Evolutionary conservation across 371 early-diverging fungal genomes (phyloP).

Genomic region (Mortierella sp.): DNA sequence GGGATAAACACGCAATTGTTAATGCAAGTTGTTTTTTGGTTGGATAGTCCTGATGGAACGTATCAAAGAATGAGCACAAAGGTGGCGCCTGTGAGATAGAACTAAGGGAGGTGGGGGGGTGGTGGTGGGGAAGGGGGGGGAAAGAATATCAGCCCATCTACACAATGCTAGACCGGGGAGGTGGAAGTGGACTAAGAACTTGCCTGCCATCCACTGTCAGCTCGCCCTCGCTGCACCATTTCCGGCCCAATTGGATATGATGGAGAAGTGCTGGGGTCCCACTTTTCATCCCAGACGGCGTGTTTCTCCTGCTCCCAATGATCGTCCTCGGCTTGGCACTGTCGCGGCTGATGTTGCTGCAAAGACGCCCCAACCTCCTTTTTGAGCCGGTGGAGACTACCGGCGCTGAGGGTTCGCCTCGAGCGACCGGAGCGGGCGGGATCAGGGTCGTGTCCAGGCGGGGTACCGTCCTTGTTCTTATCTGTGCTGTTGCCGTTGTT

Average conservation of each 20-base stretch:
- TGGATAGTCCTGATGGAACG: background rate
- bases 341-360: constrained; percentile 3
- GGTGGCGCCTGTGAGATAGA: no score
- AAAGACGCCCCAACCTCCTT: constrained; percentile 12
- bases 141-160: no score
- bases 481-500: background rate
- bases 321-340: background rate
- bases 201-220: constrained; percentile 29
- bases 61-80: background rate
- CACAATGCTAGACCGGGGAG: background rate
- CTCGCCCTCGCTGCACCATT: background rate
- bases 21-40: background rate
- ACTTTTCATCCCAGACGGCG: no score
- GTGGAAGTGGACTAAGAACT: background rate
- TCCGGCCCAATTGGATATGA: background rate
- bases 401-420: constrained; percentile 22
- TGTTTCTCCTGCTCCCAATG: background rate
- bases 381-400: constrained; percentile 21
- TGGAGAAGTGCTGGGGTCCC: background rate
- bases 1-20: background rate
- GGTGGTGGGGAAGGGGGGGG: no score
- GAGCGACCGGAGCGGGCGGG: constrained; percentile 3
- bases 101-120: no score
- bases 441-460: constrained; percentile 9
- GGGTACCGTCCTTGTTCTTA: constrained; percentile 9